Evolutionary conservation across 2,329 filamentous ascomycete species (phyloP), one percentile per base, ranked within the genome.

Genomic region (Talaromyces atroroseus): DNA sequence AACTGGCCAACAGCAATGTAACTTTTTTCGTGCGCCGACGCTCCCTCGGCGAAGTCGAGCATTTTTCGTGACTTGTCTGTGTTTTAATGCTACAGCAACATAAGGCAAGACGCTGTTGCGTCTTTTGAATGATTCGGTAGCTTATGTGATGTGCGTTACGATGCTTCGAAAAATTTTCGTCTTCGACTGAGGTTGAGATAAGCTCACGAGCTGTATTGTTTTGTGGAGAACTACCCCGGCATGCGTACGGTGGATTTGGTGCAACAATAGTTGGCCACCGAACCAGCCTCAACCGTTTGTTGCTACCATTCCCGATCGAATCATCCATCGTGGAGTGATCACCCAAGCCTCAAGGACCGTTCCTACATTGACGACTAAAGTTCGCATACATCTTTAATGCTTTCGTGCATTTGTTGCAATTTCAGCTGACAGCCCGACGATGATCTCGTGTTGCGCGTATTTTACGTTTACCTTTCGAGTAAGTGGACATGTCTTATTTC

Each of bases 1-100:
- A 92, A 82, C 12, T 78, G 77, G 42, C 84, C 84, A 65, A 89
- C 83, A 0, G 86, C 88, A 61, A 90, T 85, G 70, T 82, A 87
- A 71, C 89, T 92, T 79, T 88, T 94, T 54, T 76, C 72, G 56
- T 65, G 69, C 54, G 64, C 60, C 8, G 71, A 69, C 56, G 66
- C 64, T 50, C 69, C 64, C 47, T 74, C 71, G 5, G 70, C 65
- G 53, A 79, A 73, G 57, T 74, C 70, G 16, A 79, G 69, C 77
- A 80, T 80, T 16, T 23, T 62, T n/a, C 34, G 38, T 48, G n/a
- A 23, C 8, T 51, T 12, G 20, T 47, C 36, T 8, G 23, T 23
- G 5, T 21, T n/a, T n/a, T 18, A 23, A 23, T 21, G 6, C 49
- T 11, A 38, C 7, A 16, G 2, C 5, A 8, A 36, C 23, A 29